Base-by-base conservation (phyloP, 768 basidiomycete species). In the Leucocoprinus sp. region DNA sequence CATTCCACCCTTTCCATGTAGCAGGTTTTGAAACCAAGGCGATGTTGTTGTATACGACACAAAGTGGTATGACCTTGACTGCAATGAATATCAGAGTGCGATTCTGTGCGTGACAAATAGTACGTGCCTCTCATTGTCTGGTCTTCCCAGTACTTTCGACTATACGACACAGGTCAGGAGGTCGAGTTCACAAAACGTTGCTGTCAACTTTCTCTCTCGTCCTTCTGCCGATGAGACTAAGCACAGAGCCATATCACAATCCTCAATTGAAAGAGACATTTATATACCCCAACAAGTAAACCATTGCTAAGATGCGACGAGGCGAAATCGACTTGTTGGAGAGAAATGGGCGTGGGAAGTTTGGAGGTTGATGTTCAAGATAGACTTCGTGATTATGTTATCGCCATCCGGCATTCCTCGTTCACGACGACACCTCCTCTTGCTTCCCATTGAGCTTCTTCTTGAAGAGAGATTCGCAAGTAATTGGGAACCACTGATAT, bases 41-140 rank as follows among this genome's bases (percentile, higher is more conserved):
- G 21, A 82, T 77, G 45, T 74, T 80, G 52, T 93, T 93, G 57
- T 89, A n/a, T 96, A 95, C 0, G 96, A 99, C 48, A 96, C 78
- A 55, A 90, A 97, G 65, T 99, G 96, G 62, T 97, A 98, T 27
- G 95, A 97, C 29, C 92, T 90, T 48, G 91, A 71, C 93, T 96
- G 55, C 21, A 31, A 14, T 33, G 21, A 27, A 42, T 18, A 38
- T 50, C 22, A 45, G 50, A 11, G 26, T 50, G 24, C 33, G 41
- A 27, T 18, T 24, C 37, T 9, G 22, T 17, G 34, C 29, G 18
- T 12, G 45, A 26, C 34, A 45, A 24, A 22, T 29, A 8, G 7
- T n/a, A 74, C 17, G 85, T 51, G 93, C 93, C 63, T 98, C 93
- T 60, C 89, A 86, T 53, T 84, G 80, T 1, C 86, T 90, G 37